A percentile compares a stretch with the other conserved stretches of the same genome.
Evolutionary conservation across 495 filamentous ascomycete genomes (phyloP).

Genomic region (Cladorrhinum samala): DNA sequence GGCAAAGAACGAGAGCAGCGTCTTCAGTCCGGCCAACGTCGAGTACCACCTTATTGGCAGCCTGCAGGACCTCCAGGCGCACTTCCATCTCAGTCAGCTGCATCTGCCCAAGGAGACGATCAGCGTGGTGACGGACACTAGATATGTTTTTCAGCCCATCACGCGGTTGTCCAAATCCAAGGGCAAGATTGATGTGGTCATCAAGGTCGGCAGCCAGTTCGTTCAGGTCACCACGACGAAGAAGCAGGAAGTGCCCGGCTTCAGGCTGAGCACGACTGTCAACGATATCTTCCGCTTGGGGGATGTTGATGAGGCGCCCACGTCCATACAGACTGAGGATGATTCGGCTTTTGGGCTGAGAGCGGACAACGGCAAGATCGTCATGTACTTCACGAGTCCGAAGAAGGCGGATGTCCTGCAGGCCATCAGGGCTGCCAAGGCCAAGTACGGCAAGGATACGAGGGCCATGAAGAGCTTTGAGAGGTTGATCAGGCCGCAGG

Average conservation of each 20-base stretch:
- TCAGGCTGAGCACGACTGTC: slow-evolving; percentile 52
- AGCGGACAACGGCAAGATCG: slow-evolving; percentile 59
- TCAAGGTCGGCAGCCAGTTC: slow-evolving; percentile 59
- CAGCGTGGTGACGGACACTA: slow-evolving; percentile 55
- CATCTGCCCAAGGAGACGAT: slow-evolving; percentile 62
- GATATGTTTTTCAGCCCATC: slow-evolving; percentile 59
- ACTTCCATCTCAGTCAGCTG: slow-evolving; percentile 57
- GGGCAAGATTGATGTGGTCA: slow-evolving; percentile 58
- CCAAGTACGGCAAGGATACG: slow-evolving; percentile 54
- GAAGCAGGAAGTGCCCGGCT: slow-evolving; percentile 57
- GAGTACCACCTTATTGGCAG: slow-evolving; percentile 57
- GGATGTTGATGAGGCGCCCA: slow-evolving; percentile 58
- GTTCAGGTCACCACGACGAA: slow-evolving; percentile 62
- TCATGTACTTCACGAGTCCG: slow-evolving; percentile 60
- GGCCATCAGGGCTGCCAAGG: slow-evolving; percentile 52
- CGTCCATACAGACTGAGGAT: slow-evolving; percentile 55
- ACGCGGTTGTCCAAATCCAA: slow-evolving; percentile 58
- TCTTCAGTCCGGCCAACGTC: slow-evolving; percentile 54
- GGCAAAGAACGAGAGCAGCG: slow-evolving; percentile 46
- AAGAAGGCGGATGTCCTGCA: slow-evolving; percentile 55
- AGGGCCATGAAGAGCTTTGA: slow-evolving; percentile 51
- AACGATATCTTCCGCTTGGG: slow-evolving; percentile 62
- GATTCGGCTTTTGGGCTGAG: slow-evolving; percentile 61
- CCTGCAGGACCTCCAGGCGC: slow-evolving; percentile 54
- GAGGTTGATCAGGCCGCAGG: slow-evolving; percentile 56